Percentiles rank a stretch among this genome's conserved stretches.
These are phyloP conservation scores for Amauroascus verrucosus DNA, from an alignment of 2,329 filamentous ascomycete genomes.

Conservation along the genomic window DNA sequence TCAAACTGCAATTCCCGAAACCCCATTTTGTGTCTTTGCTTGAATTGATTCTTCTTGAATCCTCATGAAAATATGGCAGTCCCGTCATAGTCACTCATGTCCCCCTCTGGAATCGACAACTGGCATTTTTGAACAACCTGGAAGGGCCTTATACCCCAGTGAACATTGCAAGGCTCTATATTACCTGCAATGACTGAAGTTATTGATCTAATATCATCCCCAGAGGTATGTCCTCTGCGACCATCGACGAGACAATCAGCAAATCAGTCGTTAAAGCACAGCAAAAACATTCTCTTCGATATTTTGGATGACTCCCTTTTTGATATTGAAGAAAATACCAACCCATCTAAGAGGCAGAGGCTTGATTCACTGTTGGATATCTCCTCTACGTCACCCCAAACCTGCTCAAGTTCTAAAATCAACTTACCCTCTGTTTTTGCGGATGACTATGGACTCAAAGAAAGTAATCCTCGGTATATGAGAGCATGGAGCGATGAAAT, in stretches of 20 bases:
- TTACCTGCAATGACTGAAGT: conserved; percentile 28
- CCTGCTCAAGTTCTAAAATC: background rate
- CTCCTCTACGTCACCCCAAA: conserved; percentile 8
- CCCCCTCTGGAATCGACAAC: too few relatives aligned
- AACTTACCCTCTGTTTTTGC: conserved; percentile 2
- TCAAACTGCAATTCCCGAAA: too few relatives aligned
- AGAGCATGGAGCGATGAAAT: conserved; percentile 18
- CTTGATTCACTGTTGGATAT: conserved; percentile 19
- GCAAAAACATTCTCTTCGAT: background rate
- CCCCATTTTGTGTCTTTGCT: too few relatives aligned
- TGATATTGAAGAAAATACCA: conserved; percentile 9
- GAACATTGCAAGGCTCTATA: background rate
- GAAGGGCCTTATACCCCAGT: background rate
- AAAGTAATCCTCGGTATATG: background rate
- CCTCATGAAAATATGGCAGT: too few relatives aligned
- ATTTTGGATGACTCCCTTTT: conserved; percentile 13
- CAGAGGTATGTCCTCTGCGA: background rate
- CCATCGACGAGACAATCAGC: background rate
- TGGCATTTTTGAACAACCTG: background rate
- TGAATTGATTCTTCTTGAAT: too few relatives aligned
- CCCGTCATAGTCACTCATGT: too few relatives aligned
- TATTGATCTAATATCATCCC: conserved; percentile 28
- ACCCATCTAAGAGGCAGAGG: conserved; percentile 24
- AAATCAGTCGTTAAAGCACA: background rate
- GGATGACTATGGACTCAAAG: background rate